Base-by-base conservation (phyloP, 2,329 filamentous ascomycete genomes). In the Calonectria multiphialidica region DNA sequence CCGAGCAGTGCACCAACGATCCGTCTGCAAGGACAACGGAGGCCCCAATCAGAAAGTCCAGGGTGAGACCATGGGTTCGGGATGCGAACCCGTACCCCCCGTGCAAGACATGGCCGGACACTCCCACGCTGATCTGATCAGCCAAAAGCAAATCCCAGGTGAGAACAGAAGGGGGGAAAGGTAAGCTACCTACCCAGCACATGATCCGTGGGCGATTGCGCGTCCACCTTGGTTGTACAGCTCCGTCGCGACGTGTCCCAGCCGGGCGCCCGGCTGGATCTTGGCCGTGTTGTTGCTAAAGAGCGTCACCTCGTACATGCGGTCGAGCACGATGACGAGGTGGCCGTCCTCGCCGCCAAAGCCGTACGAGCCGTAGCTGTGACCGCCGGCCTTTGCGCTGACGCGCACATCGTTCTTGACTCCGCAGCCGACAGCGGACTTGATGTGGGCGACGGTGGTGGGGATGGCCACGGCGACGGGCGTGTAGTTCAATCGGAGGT, bases 361-460 rank as follows among this genome's bases (percentile, higher is more conserved):
- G 71, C 87, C 86, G 67, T 85, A 88, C 45, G 87, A 89, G 0
- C 82, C 89, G 78, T 89, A 90, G 47, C 85, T 87, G 76, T 90
- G 89, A 0, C 89, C 89, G 15, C 89, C 89, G 44, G 85, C 84
- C 71, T 86, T 86, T 3, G 88, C 82, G 50, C 88, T 88, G 3
- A 90, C 86, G 59, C 88, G 87, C 30, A 88, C 80, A 13, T 81
- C 80, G 50, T 80, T 72, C 28, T 83, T 75, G 1, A 78, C 77
- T 1, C 87, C 88, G 69, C 88, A 90, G 49, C 80, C 79, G 16
- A 90, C 83, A 4, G 88, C 84, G 4, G 80, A 81, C 7, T 86
- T 80, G 18, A 90, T 82, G 10, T 89, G 83, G 6, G 82, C 73
- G 1, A 82, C 76, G 6, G 80, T 83, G 1, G 72, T 77, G 4